Base-by-base conservation (phyloP, 2,329 filamentous ascomycete genomes). In the Cladosporium sp. region DNA sequence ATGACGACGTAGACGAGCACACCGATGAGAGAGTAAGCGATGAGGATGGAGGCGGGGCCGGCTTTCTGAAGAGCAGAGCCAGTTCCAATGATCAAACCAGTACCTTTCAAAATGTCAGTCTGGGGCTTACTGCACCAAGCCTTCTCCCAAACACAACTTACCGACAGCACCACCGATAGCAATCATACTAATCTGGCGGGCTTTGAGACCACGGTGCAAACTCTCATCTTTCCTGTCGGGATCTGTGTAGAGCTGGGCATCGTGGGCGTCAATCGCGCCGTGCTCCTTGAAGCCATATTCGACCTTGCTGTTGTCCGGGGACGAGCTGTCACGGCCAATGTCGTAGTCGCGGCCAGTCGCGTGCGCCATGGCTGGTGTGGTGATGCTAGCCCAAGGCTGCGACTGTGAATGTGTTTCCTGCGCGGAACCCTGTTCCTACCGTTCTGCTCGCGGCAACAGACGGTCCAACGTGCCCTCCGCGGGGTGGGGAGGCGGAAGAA, bases 1-100 rank as follows among this genome's bases (percentile, higher is more conserved):
- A 93, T 90, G 60, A 93, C 87, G 40, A 89, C 73, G 69, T 84
- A 93, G 59, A 92, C 88, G 55, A 93, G 70, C 43, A 85, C 70
- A 59, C 86, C 86, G 59, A 88, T 79, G 56, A 86, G 68, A 35
- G 80, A 76, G 71, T 89, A 89, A 9, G 83, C 83, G 66, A 89
- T 85, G 60, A 89, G 76, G 66, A 89, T 81, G 9, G 84, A 81
- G 16, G 74, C 85, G 46, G 86, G 86, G 33, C 73, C 74, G 55
- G 72, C 70, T 40, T 73, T 73, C 49, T 71, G 74, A 50, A 78
- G 70, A 35, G 74, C 76, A 59, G 75, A 68, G 58, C 78, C 76
- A 53, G 74, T 77, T 55, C 85, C 85, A 62, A 89, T 85, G 59
- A 89, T 86, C 52, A 89, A 74, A 67, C 86, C 86, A 49, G 85